phyloP scores from a whole-genome alignment of 2,329 filamentous ascomycete species.

The Aspergillus neoniger region DNA sequence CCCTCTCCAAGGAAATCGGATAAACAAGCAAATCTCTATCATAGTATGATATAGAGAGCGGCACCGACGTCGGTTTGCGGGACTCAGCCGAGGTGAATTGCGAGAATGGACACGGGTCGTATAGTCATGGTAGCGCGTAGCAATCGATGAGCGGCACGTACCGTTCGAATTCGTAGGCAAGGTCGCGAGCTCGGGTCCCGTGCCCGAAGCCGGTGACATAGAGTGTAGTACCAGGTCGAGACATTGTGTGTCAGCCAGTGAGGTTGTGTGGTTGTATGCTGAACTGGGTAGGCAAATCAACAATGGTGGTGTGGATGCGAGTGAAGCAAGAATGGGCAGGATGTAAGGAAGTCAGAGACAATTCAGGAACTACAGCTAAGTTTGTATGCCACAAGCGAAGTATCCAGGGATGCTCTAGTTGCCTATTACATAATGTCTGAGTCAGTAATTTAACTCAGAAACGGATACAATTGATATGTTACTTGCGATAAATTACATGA shows the following conservation, averaged over 20 bases:
- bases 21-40: constrained; percentile 12
- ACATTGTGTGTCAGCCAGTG: constrained; percentile 59
- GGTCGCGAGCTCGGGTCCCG: constrained; percentile 96
- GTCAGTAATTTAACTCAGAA: not conserved
- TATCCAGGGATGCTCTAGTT: not conserved
- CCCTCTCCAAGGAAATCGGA: not conserved
- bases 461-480: not conserved
- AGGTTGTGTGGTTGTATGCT: not conserved
- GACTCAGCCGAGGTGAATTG: constrained; percentile 39
- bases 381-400: constrained; percentile 10
- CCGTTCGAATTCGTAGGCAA: constrained; percentile 99
- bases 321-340: constrained; percentile 4
- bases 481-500: too few relatives aligned
- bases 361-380: constrained; percentile 9
- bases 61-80: constrained; percentile 25
- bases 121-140: constrained; percentile 46
- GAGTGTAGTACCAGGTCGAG: constrained; percentile 88
- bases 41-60: constrained; percentile 15
- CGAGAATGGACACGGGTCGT: constrained; percentile 34
- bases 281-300: not conserved
- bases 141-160: constrained; percentile 69
- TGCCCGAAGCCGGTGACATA: constrained; percentile 99
- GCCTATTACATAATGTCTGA: not conserved
- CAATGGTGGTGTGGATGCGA: not conserved
- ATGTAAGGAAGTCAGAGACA: constrained; percentile 5